Base-by-base conservation (phyloP, 2,329 filamentous ascomycete species). In the Periglandula ipomoeae region DNA sequence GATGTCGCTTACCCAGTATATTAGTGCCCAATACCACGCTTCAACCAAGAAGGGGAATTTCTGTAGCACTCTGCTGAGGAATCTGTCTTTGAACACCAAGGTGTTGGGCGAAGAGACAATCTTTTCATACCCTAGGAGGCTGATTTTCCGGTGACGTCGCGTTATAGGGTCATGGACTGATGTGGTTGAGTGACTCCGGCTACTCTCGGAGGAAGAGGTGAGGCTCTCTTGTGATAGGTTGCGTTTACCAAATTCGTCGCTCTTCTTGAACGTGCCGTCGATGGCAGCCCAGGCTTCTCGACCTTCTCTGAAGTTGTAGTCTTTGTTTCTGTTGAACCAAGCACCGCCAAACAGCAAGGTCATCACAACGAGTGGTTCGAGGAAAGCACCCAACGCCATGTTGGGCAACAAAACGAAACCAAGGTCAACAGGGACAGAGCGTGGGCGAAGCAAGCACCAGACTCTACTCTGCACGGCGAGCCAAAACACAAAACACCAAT, bases 11-110 rank as follows among this genome's bases (percentile, higher is more conserved):
- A 53, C 52, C 52, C 52, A 54, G 32, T 54, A 54, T n/a, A 54
- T 46, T 22, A 54, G 44, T 7, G 46, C 83, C 83, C 84, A 88
- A 67, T 88, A 88, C 46, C 88, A 88, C 30, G 78, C 82, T 64
- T 89, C 85, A 1, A 82, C 81, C 22, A 88, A 64, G 60, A 89
- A 89, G 0, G 85, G 85, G 55, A 86, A 79, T 58, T 78, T 82
- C 49, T 71, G 72, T 13, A 88, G 70, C 30, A 88, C 56, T 3
- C 83, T 73, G 61, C 81, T 85, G 44, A 85, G 68, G 11, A 83
- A 65, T 41, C 78, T 74, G 53, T 78, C 73, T 54, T 75, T 71
- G 59, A 82, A 84, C 8, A 77, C 67, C 32, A 68, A 66, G 0
- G 81, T 85, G 61, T 85, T 66, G 32, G 64, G 63, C 1, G 63